A percentile compares a stretch with the other conserved stretches of the same genome.
Conservation (phyloP, 331 rosid genomes). For the Malus hybrid region DNA sequence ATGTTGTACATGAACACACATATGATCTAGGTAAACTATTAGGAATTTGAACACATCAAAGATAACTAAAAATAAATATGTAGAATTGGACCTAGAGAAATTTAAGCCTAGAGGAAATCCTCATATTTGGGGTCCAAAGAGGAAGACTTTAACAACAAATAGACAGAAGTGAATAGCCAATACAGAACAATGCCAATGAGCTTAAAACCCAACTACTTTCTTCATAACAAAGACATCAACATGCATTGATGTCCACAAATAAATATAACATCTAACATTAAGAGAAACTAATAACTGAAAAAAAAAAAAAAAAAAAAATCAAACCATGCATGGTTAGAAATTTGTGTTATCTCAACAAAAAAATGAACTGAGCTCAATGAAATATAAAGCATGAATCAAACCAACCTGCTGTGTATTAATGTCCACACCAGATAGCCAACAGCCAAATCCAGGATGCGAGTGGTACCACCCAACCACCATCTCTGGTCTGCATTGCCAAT, state of each 20-base stretch:
- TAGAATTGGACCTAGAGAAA: too few relatives aligned
- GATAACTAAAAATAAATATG: not conserved
- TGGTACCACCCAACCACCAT: constrained; percentile 99
- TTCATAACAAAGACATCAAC: not conserved
- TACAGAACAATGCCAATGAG: not conserved
- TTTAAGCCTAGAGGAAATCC: too few relatives aligned
- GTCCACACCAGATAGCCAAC: constrained; percentile 99
- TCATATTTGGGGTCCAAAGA: not conserved
- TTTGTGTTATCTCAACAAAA: not conserved
- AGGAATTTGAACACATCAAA: not conserved
- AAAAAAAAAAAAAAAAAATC: too few relatives aligned
- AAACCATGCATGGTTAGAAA: not conserved
- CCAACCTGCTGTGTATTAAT: constrained; percentile 94
- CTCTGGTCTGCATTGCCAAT: constrained; percentile 65
- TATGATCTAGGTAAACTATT: not conserved
- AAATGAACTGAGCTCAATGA: not conserved
- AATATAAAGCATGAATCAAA: not conserved
- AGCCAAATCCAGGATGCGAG: constrained; percentile 98
- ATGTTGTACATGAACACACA: not conserved
- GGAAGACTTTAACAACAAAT: not conserved
- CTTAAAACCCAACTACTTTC: too few relatives aligned
- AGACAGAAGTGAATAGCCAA: not conserved
- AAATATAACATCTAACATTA: not conserved
- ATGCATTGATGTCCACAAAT: not conserved
- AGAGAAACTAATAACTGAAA: not conserved